Evolutionary conservation across 2,329 filamentous ascomycete genomes (phyloP), one percentile per base, ranked within the genome.

Genomic region (Zasmidium angulare): DNA sequence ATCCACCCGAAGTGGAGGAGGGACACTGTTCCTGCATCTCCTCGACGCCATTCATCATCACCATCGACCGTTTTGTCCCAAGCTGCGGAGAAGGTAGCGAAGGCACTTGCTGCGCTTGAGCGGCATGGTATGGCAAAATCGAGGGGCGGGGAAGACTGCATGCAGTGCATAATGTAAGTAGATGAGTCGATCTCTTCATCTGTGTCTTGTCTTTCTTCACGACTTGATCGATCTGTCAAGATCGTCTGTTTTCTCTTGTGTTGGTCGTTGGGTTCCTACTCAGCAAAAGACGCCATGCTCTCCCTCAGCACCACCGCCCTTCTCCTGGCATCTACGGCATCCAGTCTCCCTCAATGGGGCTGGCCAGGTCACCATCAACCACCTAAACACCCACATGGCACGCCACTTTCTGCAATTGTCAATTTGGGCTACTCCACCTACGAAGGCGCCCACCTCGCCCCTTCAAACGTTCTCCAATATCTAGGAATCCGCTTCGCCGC

Each of bases 401-500:
- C 3, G 3, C 36, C 36, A 7, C 6, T 43, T 17, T 10, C 36
- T 3, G 4, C 36, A 43, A 43, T 17, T 17, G 84, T 91, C 14
- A 79, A 89, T 62, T 77, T 93, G n/a, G 81, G 79, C 1, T 92
- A 92, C 70, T 82, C 86, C 31, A 82, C 78, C 26, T 91, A 91
- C 69, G 74, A 79, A 50, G 89, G 90, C 10, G 73, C 77, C 2
- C 69, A 77, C 1, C 76, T 81, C 1, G 14, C 50, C 2, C 31
- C 53, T 23, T 66, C 74, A 0, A 82, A 83, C 64, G 76, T 91
- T 52, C 85, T 82, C 2, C 81, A 87, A 71, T 93, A 88, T 88
- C 80, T 90, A 6, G 89, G 89, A 0, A 85, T 93, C 64, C 84
- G 88, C 47, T 93, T 86, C 76, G 89, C 89, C 1, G 86, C 87